phyloP scores from a whole-genome alignment of 768 basidiomycete genomes.

The Russula brevipes region DNA sequence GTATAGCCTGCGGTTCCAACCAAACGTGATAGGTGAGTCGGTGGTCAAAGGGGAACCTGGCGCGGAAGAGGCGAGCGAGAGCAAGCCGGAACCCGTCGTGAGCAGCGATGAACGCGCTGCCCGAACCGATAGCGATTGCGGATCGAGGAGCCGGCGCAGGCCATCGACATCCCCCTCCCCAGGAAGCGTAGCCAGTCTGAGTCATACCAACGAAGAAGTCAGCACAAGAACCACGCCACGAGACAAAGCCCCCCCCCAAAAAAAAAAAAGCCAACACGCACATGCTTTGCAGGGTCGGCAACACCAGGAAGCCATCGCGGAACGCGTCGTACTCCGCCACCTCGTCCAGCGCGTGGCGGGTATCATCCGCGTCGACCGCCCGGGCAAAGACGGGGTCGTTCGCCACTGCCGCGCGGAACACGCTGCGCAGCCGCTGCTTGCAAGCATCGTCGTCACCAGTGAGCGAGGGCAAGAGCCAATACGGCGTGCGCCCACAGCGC shows the following conservation, averaged over 20 bases:
- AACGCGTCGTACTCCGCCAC: constrained; percentile 34
- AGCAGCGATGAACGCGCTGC: constrained; percentile 29
- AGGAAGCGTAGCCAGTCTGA: constrained; percentile 33
- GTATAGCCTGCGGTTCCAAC: constrained; percentile 19
- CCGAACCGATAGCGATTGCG: constrained; percentile 30
- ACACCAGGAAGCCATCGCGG: constrained; percentile 33
- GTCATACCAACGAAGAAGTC: neutral
- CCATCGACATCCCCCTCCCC: constrained; percentile 34
- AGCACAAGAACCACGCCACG: neutral
- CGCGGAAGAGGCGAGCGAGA: constrained; percentile 30
- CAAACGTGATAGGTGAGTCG: constrained; percentile 18
- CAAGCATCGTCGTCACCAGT: constrained; percentile 23
- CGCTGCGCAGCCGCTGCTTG: constrained; percentile 23
- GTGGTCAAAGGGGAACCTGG: constrained; percentile 23
- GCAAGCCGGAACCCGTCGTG: constrained; percentile 29
- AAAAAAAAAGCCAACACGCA: constrained; percentile 18
- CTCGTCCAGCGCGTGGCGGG: constrained; percentile 33
- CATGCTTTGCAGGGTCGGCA: constrained; percentile 36
- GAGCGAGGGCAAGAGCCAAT: constrained; percentile 31
- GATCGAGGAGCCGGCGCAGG: constrained; percentile 31
- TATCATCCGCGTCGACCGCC: constrained; percentile 31
- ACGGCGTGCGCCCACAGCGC: constrained; percentile 33
- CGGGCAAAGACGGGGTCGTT: constrained; percentile 29
- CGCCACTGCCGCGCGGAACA: constrained; percentile 29
- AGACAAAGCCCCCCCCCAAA: no score